These are phyloP conservation scores for Flaveria brownii DNA, from an alignment of 129 eudicot species.

Conservation along the genomic window DNA sequence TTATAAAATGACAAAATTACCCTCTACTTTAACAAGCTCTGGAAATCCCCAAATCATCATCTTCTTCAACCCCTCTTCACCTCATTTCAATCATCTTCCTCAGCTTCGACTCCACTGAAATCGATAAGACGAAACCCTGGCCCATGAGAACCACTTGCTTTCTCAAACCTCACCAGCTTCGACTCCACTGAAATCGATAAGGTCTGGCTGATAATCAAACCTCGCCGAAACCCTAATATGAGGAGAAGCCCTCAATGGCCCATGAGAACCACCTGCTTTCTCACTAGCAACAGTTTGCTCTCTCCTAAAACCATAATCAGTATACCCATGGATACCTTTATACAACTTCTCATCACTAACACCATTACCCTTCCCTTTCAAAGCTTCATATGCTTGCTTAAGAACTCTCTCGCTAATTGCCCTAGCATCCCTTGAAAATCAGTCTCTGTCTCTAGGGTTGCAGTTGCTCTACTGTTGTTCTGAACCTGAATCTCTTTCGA, in stretches of 20 bases:
- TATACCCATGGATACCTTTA: conserved; percentile 83
- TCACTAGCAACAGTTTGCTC: conserved; percentile 90
- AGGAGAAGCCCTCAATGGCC: conserved; percentile 96
- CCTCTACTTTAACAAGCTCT: too few species aligned
- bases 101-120: too few species aligned
- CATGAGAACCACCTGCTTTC: conserved; percentile 98
- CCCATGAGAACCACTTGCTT: too few species aligned
- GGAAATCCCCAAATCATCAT: too few species aligned
- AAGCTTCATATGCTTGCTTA: conserved; percentile 71
- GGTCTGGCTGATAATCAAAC: conserved; percentile 96
- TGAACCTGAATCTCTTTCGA: conserved; percentile 89
- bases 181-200: too few species aligned
- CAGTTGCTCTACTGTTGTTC: conserved; percentile 92
- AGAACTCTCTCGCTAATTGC: conserved; percentile 87
- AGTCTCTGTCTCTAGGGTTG: conserved; percentile 87
- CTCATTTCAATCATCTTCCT: too few species aligned
- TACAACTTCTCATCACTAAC: conserved; percentile 63
- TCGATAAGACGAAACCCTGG: too few species aligned
- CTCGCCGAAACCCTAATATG: conserved; percentile 90
- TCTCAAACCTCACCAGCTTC: too few species aligned
- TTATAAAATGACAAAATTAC: too few species aligned
- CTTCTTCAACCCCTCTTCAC: too few species aligned
- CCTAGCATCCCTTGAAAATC: conserved; percentile 75
- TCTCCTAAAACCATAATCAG: conserved; percentile 87
- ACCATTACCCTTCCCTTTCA: conserved; percentile 58